Conservation (phyloP, 768 basidiomycete genomes). For the Naganishia onofrii region DNA sequence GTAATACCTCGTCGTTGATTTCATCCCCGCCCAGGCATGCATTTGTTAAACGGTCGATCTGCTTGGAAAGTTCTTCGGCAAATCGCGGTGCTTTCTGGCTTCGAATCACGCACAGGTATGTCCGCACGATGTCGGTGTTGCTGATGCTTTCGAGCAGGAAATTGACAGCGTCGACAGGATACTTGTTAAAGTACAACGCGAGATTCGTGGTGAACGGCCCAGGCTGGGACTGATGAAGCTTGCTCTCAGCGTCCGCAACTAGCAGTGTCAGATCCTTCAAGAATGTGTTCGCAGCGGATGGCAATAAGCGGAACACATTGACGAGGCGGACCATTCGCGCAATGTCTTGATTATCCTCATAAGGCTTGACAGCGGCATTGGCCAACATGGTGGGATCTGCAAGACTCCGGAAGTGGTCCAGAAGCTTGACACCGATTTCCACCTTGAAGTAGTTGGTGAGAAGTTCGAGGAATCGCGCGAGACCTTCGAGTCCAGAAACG, state of each 20-base stretch:
- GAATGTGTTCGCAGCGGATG: slow-evolving; percentile 81
- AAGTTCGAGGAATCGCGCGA: slow-evolving; percentile 87
- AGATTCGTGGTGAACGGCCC: slow-evolving; percentile 92
- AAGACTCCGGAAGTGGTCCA: slow-evolving; percentile 91
- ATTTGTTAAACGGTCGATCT: slow-evolving; percentile 50
- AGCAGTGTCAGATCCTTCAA: slow-evolving; percentile 79
- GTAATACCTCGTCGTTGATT: slow-evolving; percentile 61
- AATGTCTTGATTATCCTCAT: slow-evolving; percentile 81
- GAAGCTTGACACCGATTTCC: slow-evolving; percentile 93
- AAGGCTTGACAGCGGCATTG: slow-evolving; percentile 72
- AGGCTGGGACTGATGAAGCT: slow-evolving; percentile 80
- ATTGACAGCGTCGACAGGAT: slow-evolving; percentile 77
- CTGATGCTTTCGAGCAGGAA: slow-evolving; percentile 78
- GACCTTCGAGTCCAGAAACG: slow-evolving; percentile 79
- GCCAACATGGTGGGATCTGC: slow-evolving; percentile 83
- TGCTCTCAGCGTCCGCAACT: slow-evolving; percentile 86
- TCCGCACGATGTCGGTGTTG: slow-evolving; percentile 74
- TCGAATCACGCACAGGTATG: slow-evolving; percentile 75
- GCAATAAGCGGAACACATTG: slow-evolving; percentile 94
- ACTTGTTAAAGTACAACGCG: slow-evolving; percentile 85
- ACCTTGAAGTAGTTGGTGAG: slow-evolving; percentile 99
- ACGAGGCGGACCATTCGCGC: slow-evolving; percentile 90
- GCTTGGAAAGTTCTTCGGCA: slow-evolving; percentile 49
- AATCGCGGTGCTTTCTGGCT: slow-evolving; percentile 71
- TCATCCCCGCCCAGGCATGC: slow-evolving; percentile 46